A percentile compares a stretch with the other conserved stretches of the same genome.
Conservation (phyloP, 495 filamentous ascomycete species). For the Parathielavia hyrcaniae region DNA sequence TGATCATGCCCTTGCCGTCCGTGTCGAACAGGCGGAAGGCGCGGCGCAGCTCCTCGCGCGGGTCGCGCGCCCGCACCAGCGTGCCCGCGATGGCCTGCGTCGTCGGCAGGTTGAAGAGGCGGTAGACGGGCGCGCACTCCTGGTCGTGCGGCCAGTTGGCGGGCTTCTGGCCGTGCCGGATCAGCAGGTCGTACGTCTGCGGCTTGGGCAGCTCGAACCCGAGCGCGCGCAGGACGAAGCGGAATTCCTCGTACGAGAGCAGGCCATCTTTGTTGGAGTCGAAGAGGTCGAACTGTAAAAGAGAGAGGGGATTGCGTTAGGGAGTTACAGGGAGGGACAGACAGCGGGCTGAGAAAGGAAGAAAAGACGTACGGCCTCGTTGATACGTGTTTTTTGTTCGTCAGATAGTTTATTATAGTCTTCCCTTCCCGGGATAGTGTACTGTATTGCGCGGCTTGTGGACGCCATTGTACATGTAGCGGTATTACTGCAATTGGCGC, state of each 20-base stretch:
- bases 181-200: constrained; percentile 35
- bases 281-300: constrained; percentile 79
- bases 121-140: constrained; percentile 35
- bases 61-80: constrained; percentile 74
- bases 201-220: constrained; percentile 61
- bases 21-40: constrained; percentile 85
- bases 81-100: constrained; percentile 76
- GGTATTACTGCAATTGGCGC: not conserved
- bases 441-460: constrained; percentile 29
- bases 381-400: constrained; percentile 34
- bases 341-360: not conserved
- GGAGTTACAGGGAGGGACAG: not conserved
- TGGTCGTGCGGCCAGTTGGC: constrained; percentile 34
- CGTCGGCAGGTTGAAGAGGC: constrained; percentile 32
- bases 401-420: constrained; percentile 35
- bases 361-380: constrained; percentile 28
- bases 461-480: constrained; percentile 24
- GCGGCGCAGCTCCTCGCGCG: constrained; percentile 81
- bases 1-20: constrained; percentile 73
- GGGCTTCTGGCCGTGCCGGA: constrained; percentile 33
- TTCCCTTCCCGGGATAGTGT: constrained; percentile 31
- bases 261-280: constrained; percentile 92
- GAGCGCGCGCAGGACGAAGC: constrained; percentile 92
- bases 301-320: constrained; percentile 6
- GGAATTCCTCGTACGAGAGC: constrained; percentile 96